Evolutionary conservation across 495 filamentous ascomycete species (phyloP), one percentile per base, ranked within the genome.

Genomic region (Podospora appendiculata): DNA sequence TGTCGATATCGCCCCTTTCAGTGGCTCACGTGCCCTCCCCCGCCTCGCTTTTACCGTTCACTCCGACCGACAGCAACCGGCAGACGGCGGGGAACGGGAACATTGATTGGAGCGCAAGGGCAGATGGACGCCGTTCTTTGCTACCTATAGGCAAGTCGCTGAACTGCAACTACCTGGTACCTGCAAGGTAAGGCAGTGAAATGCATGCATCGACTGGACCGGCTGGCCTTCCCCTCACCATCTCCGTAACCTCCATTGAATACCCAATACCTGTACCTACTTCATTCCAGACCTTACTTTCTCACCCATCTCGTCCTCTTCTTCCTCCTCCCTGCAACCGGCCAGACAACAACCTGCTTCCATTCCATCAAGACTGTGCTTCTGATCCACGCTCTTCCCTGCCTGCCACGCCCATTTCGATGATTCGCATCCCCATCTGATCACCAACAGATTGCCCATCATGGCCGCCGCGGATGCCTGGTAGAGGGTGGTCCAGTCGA

Each of bases 401-500:
- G 5, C 25, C 25, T 25, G 25, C 25, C 25, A 25, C 25, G 25
- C 25, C 25, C 25, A 2, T 25, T 25, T 25, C 25, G 25, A 25
- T 25, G 25, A 25, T 25, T 25, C 2, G 5, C 5, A 25, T 25
- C 25, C 25, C 5, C 25, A 25, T 25, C 25, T 25, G 25, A 25
- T 25, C 25, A 25, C 25, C 25, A 25, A 25, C 25, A 25, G 25
- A 25, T 52, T 48, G 40, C 58, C 54, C 59, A 61, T 51, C 36
- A 77, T 77, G 74, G 69, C 68, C 54, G 54, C 63, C 53, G 66
- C 65, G 67, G 64, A 65, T 74, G 71, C 69, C 58, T 73, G 70
- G 48, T 77, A 76, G 69, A 72, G 74, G 74, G 74, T 77, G 73
- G 73, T 61, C 67, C 64, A 63, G 41, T 71, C 60, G 64, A 62